These are phyloP conservation scores for Cocos nucifera DNA, from an alignment of 176 grass and related monocot species.

Conservation along the genomic window DNA sequence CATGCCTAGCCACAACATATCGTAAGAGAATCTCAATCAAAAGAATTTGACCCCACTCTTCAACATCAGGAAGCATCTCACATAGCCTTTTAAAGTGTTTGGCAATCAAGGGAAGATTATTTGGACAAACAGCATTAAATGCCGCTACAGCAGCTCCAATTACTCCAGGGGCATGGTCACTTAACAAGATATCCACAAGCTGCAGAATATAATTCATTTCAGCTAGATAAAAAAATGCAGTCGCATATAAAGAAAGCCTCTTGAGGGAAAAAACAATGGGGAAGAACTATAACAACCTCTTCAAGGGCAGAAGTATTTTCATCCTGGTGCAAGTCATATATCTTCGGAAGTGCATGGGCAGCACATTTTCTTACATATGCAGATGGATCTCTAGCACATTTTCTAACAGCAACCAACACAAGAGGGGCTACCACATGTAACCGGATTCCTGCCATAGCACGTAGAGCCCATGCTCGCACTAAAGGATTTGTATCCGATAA, in stretches of 20 bases:
- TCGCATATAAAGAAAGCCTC: background rate
- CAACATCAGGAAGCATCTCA: conserved; percentile 78
- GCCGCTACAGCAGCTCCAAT: conserved; percentile 68
- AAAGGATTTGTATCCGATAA: conserved; percentile 87
- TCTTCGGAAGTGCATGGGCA: conserved; percentile 71
- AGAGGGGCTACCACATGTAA: conserved; percentile 76
- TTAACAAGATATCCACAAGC: conserved; percentile 66
- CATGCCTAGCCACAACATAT: conserved; percentile 78
- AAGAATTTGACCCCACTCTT: conserved; percentile 86
- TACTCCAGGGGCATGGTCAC: conserved; percentile 63
- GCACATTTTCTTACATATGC: conserved; percentile 91
- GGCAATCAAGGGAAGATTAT: conserved; percentile 44
- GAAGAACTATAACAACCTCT: conserved; percentile 34
- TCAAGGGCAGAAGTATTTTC: conserved; percentile 41
- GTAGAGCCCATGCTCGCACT: conserved; percentile 86
- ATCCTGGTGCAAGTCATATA: conserved; percentile 66
- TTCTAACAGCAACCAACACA: conserved; percentile 57
- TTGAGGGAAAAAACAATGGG: background rate
- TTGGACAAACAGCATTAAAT: conserved; percentile 70
- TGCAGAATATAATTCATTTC: conserved; percentile 15
- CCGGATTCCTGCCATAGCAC: conserved; percentile 85
- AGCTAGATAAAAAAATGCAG: too few relatives aligned
- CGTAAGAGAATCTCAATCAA: conserved; percentile 74
- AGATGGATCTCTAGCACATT: conserved; percentile 76
- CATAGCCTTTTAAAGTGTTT: conserved; percentile 76